Percentiles rank a stretch among this genome's conserved stretches.
Conservation (phyloP, 2,329 filamentous ascomycete species). For the Penicillium nordicum region DNA sequence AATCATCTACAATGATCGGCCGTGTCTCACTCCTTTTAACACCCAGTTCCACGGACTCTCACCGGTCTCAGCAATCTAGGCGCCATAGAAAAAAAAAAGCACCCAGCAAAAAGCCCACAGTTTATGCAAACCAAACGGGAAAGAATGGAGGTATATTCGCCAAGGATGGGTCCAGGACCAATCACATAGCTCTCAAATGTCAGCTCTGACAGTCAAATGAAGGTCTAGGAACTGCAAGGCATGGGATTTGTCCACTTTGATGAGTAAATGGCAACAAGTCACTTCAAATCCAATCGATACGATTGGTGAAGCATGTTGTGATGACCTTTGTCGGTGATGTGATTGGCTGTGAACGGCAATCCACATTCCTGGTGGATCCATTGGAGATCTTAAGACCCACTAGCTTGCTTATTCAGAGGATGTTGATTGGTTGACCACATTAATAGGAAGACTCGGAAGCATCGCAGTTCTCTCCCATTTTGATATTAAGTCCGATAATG, state of each 20-base stretch:
- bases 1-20: constrained; percentile 1
- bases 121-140: constrained; percentile 1
- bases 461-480: neutral
- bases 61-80: neutral
- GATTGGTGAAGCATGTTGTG: constrained; percentile 11
- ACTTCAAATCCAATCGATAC: constrained; percentile 8
- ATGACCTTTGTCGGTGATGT: constrained; percentile 10
- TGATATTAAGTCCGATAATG: neutral
- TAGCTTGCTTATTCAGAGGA: no score
- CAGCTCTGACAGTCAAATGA: constrained; percentile 8
- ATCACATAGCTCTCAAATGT: constrained; percentile 13
- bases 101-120: constrained; percentile 1
- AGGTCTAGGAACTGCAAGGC: neutral
- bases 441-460: neutral
- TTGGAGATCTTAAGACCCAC: neutral
- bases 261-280: neutral
- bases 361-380: neutral
- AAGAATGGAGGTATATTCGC: constrained; percentile 11
- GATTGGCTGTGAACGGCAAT: constrained; percentile 7
- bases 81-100: neutral
- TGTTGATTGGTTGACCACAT: neutral
- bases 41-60: neutral
- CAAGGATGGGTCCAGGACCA: constrained; percentile 3
- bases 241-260: neutral
- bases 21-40: constrained; percentile 4